Conservation (phyloP, 169 alveolate species). For the Eimeria tenella region DNA sequence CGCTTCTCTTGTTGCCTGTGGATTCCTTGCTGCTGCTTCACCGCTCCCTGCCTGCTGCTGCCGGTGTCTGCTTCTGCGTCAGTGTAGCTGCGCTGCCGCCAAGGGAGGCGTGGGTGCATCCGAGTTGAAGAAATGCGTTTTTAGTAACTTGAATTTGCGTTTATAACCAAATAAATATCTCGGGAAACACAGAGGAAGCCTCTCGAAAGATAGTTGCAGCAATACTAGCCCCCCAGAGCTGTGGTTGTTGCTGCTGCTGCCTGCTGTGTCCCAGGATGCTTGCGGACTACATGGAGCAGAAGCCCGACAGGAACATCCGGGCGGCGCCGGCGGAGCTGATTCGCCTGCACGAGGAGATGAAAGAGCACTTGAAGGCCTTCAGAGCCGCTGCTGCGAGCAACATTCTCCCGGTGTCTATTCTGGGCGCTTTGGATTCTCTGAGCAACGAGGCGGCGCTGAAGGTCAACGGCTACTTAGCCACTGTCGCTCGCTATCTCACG, state of each 20-base stretch:
- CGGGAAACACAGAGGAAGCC: no score
- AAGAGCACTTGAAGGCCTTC: not conserved
- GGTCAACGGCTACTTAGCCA: not conserved
- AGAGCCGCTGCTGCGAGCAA: not conserved
- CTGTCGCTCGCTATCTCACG: slow-evolving; percentile 55
- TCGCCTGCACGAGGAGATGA: not conserved
- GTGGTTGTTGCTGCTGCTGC: not conserved
- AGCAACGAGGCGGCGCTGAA: not conserved
- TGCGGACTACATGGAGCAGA: slow-evolving; percentile 11
- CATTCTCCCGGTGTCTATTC: slow-evolving; percentile 26
- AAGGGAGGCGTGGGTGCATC: not conserved
- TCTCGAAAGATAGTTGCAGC: no score
- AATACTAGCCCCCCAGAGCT: no score
- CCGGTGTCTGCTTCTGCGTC: not conserved
- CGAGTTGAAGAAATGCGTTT: no score
- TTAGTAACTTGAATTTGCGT: no score
- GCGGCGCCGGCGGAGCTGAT: slow-evolving; percentile 50
- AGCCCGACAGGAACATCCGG: slow-evolving; percentile 1
- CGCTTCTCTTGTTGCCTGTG: not conserved
- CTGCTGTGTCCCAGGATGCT: slow-evolving; percentile 16
- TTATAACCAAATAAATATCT: no score
- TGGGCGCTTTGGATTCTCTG: slow-evolving; percentile 28
- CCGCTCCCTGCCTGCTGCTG: not conserved
- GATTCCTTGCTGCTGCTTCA: not conserved
- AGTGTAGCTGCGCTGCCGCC: not conserved